Conservation (phyloP, 2,329 filamentous ascomycete genomes). For the Camillea tinctor region DNA sequence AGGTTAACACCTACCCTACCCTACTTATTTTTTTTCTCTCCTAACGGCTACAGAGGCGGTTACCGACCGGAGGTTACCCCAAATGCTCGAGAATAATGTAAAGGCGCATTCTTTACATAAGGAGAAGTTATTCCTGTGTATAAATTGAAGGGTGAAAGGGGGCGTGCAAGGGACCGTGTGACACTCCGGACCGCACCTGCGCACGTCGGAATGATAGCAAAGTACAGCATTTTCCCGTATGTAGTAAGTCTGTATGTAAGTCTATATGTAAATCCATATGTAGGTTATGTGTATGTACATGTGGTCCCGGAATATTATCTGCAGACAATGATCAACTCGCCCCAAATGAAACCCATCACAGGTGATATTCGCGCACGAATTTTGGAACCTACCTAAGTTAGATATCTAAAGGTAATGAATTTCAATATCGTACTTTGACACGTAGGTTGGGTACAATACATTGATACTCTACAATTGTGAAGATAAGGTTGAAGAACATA, state of each 20-base stretch:
- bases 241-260: too few species aligned
- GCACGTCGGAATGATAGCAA: not conserved
- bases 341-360: not conserved
- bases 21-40: too few species aligned
- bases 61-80: not conserved
- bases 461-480: too few species aligned
- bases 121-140: not conserved
- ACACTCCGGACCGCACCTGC: not conserved
- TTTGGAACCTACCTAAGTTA: not conserved
- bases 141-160: not conserved
- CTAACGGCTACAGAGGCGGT: not conserved
- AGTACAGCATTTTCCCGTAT: not conserved
- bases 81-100: not conserved
- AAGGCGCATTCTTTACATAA: too few species aligned
- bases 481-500: too few species aligned
- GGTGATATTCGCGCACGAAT: not conserved
- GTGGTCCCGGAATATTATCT: not conserved
- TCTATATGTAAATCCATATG: too few species aligned
- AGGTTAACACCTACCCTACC: slow-evolving; percentile 1
- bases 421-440: too few species aligned
- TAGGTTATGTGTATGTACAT: not conserved
- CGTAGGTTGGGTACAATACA: too few species aligned
- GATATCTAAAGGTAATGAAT: too few species aligned
- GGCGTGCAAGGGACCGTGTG: not conserved
- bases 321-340: not conserved